Conservation (phyloP, 139 green algal species). For the Chlamydomonas eustigma region DNA sequence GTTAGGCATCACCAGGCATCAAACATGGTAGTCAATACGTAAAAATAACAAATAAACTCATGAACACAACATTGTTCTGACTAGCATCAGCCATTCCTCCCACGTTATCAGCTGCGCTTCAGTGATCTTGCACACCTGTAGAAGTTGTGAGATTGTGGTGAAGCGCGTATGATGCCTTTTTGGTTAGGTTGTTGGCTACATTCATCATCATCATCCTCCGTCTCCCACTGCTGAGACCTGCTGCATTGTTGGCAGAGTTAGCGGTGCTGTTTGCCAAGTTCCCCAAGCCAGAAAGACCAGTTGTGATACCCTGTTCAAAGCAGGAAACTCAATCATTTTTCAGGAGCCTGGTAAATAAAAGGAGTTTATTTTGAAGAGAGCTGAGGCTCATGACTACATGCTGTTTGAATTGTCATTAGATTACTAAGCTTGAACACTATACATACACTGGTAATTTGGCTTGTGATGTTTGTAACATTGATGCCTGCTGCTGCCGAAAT, state of each 20-base stretch:
- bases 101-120: too few relatives aligned
- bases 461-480: conserved; percentile 4
- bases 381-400: neutral
- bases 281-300: neutral
- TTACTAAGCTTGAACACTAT: neutral
- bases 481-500: conserved; percentile 11
- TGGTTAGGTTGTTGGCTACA: too few relatives aligned
- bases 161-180: too few relatives aligned
- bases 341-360: neutral
- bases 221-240: neutral
- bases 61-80: too few relatives aligned
- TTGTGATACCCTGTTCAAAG: neutral
- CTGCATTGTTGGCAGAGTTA: neutral
- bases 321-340: too few relatives aligned
- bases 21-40: too few relatives aligned
- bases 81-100: too few relatives aligned
- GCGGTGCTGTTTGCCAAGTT: neutral
- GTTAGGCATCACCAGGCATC: too few relatives aligned
- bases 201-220: neutral
- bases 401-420: neutral
- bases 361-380: neutral
- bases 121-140: too few relatives aligned
- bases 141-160: too few relatives aligned
- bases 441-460: neutral
- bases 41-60: too few relatives aligned